These are phyloP conservation scores for Globisporangium viniferum DNA, from an alignment of 352 stramenopile species.

Conservation along the genomic window DNA sequence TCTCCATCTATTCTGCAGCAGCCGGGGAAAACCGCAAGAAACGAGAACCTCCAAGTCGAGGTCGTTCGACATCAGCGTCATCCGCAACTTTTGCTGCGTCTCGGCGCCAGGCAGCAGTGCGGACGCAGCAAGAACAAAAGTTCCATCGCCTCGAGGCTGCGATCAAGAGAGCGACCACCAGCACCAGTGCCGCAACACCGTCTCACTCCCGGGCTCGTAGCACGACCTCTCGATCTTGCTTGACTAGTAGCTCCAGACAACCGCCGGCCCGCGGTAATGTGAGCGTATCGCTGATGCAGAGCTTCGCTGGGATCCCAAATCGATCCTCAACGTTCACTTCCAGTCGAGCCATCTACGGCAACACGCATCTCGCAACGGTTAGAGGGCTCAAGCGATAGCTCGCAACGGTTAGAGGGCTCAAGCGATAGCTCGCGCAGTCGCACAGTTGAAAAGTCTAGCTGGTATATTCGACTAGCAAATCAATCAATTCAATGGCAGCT, in stretches of 20 bases:
- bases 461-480: not conserved
- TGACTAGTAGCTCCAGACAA: not conserved
- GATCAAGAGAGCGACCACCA: conserved; percentile 16
- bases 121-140: conserved; percentile 35
- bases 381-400: conserved; percentile 24
- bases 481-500: not conserved
- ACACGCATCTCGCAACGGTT: conserved; percentile 31
- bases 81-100: not conserved
- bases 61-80: not conserved
- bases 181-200: not conserved
- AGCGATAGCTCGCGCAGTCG: conserved; percentile 10
- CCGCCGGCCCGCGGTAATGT: not conserved
- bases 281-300: conserved; percentile 6
- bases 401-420: conserved; percentile 25
- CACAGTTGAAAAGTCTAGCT: not conserved
- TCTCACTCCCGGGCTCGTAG: conserved; percentile 1
- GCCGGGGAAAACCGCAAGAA: not conserved
- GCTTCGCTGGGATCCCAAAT: not conserved
- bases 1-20: conserved; percentile 8
- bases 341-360: conserved; percentile 14
- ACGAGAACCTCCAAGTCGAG: not conserved
- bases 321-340: not conserved
- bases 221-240: conserved; percentile 1
- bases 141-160: conserved; percentile 38
- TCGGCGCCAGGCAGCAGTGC: conserved; percentile 13